Base-by-base conservation (phyloP, 495 filamentous ascomycete genomes). In the Podospora pseudopauciseta region DNA sequence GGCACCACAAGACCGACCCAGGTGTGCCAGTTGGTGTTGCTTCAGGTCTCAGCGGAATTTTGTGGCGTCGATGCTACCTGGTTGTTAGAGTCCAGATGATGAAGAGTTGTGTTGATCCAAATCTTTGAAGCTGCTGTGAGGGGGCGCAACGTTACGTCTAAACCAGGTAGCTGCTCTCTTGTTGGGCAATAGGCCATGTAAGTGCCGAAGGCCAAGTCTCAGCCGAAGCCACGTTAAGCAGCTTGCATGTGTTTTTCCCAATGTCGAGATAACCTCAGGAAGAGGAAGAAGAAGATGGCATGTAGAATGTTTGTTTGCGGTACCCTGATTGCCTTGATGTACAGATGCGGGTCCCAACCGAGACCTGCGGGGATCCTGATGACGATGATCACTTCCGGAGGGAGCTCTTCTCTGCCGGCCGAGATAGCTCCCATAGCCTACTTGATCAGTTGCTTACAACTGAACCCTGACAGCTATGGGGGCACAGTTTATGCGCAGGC, bases 121-220 rank as follows among this genome's bases (percentile, higher is more conserved):
- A 65, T 65, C 49, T 34, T 49, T 13, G 61, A 60, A 59, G 23
- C 26, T 65, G 54, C 54, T 58, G 2, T 54, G 9, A 18, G 53
- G 58, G 67, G 67, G 73, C 75, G 73, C 71, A 76, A 77, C 75
- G 73, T 73, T 77, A 77, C 75, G 65, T 69, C 72, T 65, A 34
- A 11, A 13, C 39, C 13, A 49, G 39, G 2, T 49, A 39, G 34
- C 11, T 39, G 26, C 59, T 53, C 23, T 18, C 34, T 23, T 26
- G 27, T 30, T 30, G 3, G 11, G 34, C 34, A 11, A 57, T 23
- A 57, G 54, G 9, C 55, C n/a, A 19, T 58, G 55, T 58, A 58
- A 58, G 23, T 58, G 55, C 55, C n/a, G 13, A 20, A 26, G 23
- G 55, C 55, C 55, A 58, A 26, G 55, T 58, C 55, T 58, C 23